phyloP scores from a whole-genome alignment of 208 protist species.

The Leishmania guyanensis region DNA sequence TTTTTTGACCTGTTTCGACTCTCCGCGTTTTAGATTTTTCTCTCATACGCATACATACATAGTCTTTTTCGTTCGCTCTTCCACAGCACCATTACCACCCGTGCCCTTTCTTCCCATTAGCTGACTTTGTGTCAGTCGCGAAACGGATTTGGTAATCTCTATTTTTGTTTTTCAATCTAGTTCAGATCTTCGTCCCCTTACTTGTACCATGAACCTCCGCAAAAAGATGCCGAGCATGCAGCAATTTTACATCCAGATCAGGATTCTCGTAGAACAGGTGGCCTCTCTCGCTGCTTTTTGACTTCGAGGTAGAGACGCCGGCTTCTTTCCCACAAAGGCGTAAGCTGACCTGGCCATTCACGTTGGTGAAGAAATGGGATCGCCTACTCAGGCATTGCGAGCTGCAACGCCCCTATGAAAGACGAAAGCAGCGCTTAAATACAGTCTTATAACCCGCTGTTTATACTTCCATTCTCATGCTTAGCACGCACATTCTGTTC shows the following conservation, averaged over 20 bases:
- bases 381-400: not conserved
- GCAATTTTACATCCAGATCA: not conserved
- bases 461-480: not conserved
- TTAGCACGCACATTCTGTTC: not conserved
- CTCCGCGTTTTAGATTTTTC: conserved; percentile 8
- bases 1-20: not conserved
- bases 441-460: not conserved
- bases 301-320: not conserved
- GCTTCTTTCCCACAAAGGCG: not conserved
- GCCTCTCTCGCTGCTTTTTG: not conserved
- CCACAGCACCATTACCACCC: not conserved
- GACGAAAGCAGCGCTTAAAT: not conserved
- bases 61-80: conserved; percentile 4
- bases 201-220: not conserved
- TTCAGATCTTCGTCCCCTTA: conserved; percentile 1
- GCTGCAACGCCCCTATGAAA: not conserved
- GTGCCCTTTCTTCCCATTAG: conserved; percentile 12
- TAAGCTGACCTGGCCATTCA: not conserved
- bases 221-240: not conserved
- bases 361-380: too few species aligned
- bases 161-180: not conserved
- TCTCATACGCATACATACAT: not conserved
- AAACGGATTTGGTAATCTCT: not conserved
- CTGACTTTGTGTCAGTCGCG: conserved; percentile 4
- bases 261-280: not conserved